Conservation (phyloP, 2,329 filamentous ascomycete genomes). For the Stagonosporopsis cucurbitacearum region DNA sequence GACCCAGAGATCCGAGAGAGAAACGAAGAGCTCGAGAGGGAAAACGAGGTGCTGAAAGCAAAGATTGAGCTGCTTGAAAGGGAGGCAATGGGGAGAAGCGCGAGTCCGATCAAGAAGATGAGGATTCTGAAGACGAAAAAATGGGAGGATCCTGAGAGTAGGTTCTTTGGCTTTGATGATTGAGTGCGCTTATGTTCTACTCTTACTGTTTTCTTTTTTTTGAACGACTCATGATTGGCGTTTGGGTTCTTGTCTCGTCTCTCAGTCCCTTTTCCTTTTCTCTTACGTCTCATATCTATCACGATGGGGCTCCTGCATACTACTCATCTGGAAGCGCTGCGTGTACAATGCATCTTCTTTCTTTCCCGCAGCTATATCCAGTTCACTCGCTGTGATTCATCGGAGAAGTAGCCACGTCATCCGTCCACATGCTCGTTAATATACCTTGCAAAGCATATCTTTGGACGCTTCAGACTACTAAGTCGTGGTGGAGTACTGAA, state of each 20-base stretch:
- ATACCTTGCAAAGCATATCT: not conserved
- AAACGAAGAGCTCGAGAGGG: slow-evolving; percentile 52
- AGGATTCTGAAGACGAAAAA: slow-evolving; percentile 57
- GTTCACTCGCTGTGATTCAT: not conserved
- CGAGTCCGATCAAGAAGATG: slow-evolving; percentile 58
- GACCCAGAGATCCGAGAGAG: slow-evolving; percentile 47
- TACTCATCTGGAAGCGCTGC: not conserved
- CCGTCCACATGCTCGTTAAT: not conserved
- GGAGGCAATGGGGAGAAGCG: slow-evolving; percentile 44
- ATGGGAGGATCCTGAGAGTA: slow-evolving; percentile 51
- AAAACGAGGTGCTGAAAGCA: slow-evolving; percentile 50
- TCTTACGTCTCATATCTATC: not conserved
- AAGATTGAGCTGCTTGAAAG: slow-evolving; percentile 51
- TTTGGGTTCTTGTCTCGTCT: slow-evolving; percentile 2
- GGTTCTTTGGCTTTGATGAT: slow-evolving; percentile 10
- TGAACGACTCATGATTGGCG: slow-evolving; percentile 17
- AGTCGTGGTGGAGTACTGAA: not conserved
- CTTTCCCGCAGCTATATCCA: no score
- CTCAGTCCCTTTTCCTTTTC: not conserved
- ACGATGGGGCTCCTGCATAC: not conserved
- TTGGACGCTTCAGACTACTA: not conserved
- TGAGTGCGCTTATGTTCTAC: not conserved
- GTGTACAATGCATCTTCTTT: not conserved
- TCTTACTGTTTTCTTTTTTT: not conserved
- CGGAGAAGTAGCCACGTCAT: not conserved